Conservation (phyloP, 495 filamentous ascomycete species). For the Hypoxylon lenormandii region DNA sequence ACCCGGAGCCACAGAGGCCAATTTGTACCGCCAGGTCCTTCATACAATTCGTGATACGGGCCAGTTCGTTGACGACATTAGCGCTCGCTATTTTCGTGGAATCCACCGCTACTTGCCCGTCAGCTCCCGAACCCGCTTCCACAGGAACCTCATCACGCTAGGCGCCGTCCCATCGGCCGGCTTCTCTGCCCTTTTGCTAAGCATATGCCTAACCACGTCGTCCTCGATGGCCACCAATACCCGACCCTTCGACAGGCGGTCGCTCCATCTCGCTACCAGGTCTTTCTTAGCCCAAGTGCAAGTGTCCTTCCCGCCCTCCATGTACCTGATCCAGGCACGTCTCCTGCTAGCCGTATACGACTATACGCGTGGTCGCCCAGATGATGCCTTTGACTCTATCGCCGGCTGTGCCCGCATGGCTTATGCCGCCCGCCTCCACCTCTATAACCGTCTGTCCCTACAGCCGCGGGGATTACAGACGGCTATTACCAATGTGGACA, state of each 20-base stretch:
- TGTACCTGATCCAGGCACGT: slow-evolving; percentile 53
- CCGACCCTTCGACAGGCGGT: slow-evolving; percentile 42
- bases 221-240: slow-evolving; percentile 30
- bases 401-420: slow-evolving; percentile 49
- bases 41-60: slow-evolving; percentile 51
- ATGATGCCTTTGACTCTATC: slow-evolving; percentile 52
- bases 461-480: neutral
- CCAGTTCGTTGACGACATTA: slow-evolving; percentile 53
- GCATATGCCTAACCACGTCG: slow-evolving; percentile 53
- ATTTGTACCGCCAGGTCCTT: slow-evolving; percentile 44
- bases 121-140: slow-evolving; percentile 52
- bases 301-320: slow-evolving; percentile 40
- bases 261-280: slow-evolving; percentile 52
- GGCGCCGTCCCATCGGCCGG: slow-evolving; percentile 38
- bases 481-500: neutral
- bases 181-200: slow-evolving; percentile 54
- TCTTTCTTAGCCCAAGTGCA: slow-evolving; percentile 55
- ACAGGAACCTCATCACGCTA: slow-evolving; percentile 39
- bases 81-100: slow-evolving; percentile 53
- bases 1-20: too few species aligned
- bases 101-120: slow-evolving; percentile 55
- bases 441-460: neutral
- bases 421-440: slow-evolving; percentile 47
- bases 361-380: slow-evolving; percentile 48
- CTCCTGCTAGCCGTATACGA: slow-evolving; percentile 38